Percentiles rank a stretch among this genome's conserved stretches.
Conservation (phyloP, 225 moss, liverwort and hornwort species). For the Polytrichum formosum region DNA sequence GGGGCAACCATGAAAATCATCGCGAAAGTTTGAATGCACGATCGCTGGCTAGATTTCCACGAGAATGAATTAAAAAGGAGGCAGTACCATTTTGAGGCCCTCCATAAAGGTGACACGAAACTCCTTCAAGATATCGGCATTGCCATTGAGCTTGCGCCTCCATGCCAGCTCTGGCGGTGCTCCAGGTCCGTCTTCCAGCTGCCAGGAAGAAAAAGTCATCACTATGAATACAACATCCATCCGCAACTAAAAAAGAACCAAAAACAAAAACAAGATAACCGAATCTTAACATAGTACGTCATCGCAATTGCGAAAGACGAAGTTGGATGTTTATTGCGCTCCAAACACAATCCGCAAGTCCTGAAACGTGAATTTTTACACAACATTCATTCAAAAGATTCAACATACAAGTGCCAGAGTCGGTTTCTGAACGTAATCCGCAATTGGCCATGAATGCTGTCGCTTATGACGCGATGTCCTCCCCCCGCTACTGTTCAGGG, state of each 20-base stretch:
- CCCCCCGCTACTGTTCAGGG: constrained; percentile 27
- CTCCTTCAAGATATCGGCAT: constrained; percentile 85
- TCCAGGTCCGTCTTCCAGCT: constrained; percentile 90
- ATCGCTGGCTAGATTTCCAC: too few species aligned
- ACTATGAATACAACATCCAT: neutral
- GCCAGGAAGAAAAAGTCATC: constrained; percentile 10
- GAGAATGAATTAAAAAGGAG: too few species aligned
- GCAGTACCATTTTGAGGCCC: constrained; percentile 77
- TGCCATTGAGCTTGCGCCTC: constrained; percentile 83
- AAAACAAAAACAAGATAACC: constrained; percentile 1
- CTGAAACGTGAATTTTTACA: neutral
- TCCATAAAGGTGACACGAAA: constrained; percentile 96
- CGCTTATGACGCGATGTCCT: constrained; percentile 51
- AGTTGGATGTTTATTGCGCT: neutral
- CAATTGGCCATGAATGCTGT: constrained; percentile 84
- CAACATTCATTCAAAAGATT: neutral
- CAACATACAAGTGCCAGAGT: constrained; percentile 66
- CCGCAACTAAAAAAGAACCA: neutral
- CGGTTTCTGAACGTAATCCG: constrained; percentile 81
- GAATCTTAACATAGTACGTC: neutral
- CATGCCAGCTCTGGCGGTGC: constrained; percentile 91
- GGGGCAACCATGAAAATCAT: too few species aligned
- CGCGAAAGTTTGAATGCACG: too few species aligned
- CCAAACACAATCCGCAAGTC: too few species aligned
- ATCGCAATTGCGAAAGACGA: neutral